Percentiles rank a stretch among this genome's conserved stretches.
Conservation (phyloP, 140 eudicot species). For the Bidens hawaiensis region DNA sequence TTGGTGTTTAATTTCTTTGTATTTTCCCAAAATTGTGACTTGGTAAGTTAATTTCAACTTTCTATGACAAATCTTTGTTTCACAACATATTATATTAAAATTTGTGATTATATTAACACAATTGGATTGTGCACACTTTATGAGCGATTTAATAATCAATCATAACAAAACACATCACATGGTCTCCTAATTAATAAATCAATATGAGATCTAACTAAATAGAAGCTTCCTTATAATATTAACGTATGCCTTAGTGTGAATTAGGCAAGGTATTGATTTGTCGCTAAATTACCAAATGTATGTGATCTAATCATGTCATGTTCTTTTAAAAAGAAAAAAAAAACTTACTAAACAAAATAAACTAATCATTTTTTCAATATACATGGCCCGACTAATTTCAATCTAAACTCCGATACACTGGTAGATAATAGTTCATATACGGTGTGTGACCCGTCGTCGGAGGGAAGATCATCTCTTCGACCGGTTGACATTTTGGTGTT, state of each 20-base stretch:
- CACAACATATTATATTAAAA: background rate
- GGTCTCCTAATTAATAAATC: conserved; percentile 14
- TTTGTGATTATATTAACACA: background rate
- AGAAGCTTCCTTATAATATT: conserved; percentile 18
- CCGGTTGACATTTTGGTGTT: too few relatives aligned
- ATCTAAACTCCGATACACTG: too few relatives aligned
- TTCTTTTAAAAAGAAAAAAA: too few relatives aligned
- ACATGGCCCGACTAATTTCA: too few relatives aligned
- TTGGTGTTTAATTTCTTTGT: background rate
- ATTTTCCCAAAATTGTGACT: background rate
- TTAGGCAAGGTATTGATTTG: conserved; percentile 13
- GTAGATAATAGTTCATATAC: too few relatives aligned
- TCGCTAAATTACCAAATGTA: background rate
- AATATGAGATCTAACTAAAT: background rate
- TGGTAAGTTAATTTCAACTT: background rate
- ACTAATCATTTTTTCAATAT: too few relatives aligned
- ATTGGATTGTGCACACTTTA: conserved; percentile 12
- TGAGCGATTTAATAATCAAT: conserved; percentile 8
- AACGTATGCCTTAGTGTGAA: conserved; percentile 11
- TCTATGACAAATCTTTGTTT: background rate
- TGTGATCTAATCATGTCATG: too few relatives aligned
- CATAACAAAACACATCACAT: conserved; percentile 26
- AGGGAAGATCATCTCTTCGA: too few relatives aligned
- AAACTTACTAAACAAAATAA: too few relatives aligned
- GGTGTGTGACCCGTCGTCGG: too few relatives aligned